These are phyloP conservation scores for Beauveria varroae DNA, from an alignment of 2,329 filamentous ascomycete species.

Conservation along the genomic window DNA sequence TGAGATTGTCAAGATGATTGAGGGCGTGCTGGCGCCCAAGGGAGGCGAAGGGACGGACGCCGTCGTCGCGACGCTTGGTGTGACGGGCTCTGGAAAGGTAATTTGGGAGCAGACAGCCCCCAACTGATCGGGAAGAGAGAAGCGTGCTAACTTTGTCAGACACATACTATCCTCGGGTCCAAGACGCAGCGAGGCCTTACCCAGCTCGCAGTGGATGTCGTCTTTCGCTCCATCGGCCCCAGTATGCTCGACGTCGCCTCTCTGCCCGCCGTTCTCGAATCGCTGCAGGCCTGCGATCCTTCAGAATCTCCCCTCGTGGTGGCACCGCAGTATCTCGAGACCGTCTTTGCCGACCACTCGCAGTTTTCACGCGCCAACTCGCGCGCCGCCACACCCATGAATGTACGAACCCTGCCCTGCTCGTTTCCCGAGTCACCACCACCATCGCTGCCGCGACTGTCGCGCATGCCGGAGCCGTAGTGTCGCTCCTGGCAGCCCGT, in stretches of 20 bases:
- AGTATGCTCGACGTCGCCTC: conserved; percentile 58
- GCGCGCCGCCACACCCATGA: conserved; percentile 62
- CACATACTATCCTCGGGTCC: conserved; percentile 90
- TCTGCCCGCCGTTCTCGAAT: conserved; percentile 58
- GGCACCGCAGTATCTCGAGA: conserved; percentile 71
- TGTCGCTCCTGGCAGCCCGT: conserved; percentile 14
- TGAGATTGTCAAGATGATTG: conserved; percentile 65
- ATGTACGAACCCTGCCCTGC: conserved; percentile 41
- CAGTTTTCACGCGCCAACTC: conserved; percentile 52
- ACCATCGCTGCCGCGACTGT: neutral
- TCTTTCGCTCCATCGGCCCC: conserved; percentile 73
- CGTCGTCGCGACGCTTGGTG: conserved; percentile 81
- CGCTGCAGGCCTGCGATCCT: conserved; percentile 66
- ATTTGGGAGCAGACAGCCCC: conserved; percentile 5
- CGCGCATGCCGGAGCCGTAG: conserved; percentile 22
- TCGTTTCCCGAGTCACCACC: conserved; percentile 23
- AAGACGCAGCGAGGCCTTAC: conserved; percentile 80
- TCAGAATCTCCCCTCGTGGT: conserved; percentile 73
- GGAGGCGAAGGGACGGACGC: conserved; percentile 80
- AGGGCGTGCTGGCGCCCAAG: conserved; percentile 68
- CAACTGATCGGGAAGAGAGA: neutral
- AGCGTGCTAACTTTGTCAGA: conserved; percentile 45
- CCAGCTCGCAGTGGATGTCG: conserved; percentile 81
- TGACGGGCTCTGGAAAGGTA: conserved; percentile 95
- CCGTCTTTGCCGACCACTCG: conserved; percentile 59